phyloP scores from a whole-genome alignment of 148 eudicot genomes.

The Selenicereus undatus region DNA sequence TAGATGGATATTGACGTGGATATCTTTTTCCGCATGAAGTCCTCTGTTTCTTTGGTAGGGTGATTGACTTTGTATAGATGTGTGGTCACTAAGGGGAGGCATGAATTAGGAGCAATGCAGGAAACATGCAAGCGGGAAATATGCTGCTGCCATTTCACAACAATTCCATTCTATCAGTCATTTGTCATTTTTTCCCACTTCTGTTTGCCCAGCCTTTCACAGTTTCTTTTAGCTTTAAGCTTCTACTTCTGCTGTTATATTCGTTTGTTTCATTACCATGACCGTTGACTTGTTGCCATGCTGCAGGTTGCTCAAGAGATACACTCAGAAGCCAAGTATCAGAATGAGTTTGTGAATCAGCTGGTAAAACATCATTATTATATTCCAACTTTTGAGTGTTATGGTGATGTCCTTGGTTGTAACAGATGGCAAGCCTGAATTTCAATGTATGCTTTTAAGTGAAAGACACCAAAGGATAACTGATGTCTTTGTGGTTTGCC shows the following conservation, averaged over 20 bases:
- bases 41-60: neutral
- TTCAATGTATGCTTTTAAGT: too few species aligned
- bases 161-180: too few species aligned
- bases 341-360: slow-evolving; percentile 75
- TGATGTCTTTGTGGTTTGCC: too few species aligned
- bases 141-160: too few species aligned
- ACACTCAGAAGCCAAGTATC: slow-evolving; percentile 66
- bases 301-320: slow-evolving; percentile 81
- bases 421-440: neutral
- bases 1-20: neutral
- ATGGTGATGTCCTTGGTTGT: neutral
- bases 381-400: neutral
- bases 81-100: neutral
- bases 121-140: neutral
- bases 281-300: slow-evolving; percentile 15
- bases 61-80: neutral
- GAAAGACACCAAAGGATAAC: too few species aligned
- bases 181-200: neutral
- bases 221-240: neutral
- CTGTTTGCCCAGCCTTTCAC: neutral
- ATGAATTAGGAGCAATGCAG: neutral
- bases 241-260: neutral
- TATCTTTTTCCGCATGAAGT: neutral
- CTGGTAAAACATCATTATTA: slow-evolving; percentile 44
- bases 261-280: neutral